A percentile compares a stretch with the other conserved stretches of the same genome.
phyloP scores from a whole-genome alignment of 2,329 filamentous ascomycete species.

The Cryphonectria naterciae region DNA sequence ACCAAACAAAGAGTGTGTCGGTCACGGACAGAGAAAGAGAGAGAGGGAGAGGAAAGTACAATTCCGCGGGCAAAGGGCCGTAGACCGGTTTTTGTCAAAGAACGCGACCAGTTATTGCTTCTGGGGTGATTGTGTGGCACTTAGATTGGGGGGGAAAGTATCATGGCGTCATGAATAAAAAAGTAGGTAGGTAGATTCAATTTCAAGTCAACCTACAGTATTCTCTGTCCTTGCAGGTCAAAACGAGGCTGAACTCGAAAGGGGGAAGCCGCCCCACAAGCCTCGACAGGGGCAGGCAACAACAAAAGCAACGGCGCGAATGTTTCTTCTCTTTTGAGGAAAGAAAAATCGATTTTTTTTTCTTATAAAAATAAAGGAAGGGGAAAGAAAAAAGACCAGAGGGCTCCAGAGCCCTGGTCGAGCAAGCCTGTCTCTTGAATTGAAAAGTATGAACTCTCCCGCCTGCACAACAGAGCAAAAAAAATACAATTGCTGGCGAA shows the following conservation, averaged over 20 bases:
- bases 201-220: neutral
- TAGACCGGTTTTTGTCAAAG: neutral
- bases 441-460: neutral
- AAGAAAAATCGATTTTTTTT: too few relatives aligned
- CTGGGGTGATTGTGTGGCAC: neutral
- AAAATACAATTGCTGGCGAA: conserved; percentile 3
- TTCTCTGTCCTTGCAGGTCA: neutral
- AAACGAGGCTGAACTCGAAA: conserved; percentile 18
- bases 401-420: neutral
- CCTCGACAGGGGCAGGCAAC: neutral
- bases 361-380: too few relatives aligned
- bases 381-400: neutral
- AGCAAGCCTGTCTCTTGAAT: neutral
- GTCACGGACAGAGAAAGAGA: neutral
- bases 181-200: conserved; percentile 5
- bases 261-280: neutral
- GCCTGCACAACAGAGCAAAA: neutral
- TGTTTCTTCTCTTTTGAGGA: too few relatives aligned
- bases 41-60: neutral
- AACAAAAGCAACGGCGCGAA: neutral
- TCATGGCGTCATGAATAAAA: conserved; percentile 24
- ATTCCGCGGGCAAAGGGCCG: neutral
- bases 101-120: neutral
- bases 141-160: neutral
- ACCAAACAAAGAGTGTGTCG: neutral